Base-by-base conservation (phyloP, 345 rosid genomes). In the Lepidium africanum region DNA sequence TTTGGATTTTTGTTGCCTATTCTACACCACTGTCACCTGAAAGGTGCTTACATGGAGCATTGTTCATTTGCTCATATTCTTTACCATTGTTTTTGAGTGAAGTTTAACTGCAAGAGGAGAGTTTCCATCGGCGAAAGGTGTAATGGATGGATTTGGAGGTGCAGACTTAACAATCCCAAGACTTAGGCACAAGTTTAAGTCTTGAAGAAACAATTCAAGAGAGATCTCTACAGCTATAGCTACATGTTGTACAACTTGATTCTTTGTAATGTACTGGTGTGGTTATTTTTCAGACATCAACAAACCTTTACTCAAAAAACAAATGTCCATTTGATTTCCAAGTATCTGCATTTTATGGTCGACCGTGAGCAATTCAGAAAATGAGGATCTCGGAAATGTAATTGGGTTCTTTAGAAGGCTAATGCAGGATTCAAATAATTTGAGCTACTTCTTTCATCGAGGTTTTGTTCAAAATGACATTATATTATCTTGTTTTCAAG, bases 91-190 rank as follows among this genome's bases (percentile, higher is more conserved):
- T 46, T 53, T 46, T 52, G 13, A 7, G 30, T 45, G 36, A 14
- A 93, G 98, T 75, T 83, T 79, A 70, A 90, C 96, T 32, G 77
- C 96, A 7, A 82, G 98, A 80, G 91, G 90, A 0, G 89, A 90
- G 80, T 90, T 90, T 72, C 92, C 91, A 46, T 81, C 87, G 7
- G 96, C 90, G n/a, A 87, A 74, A 43, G 96, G 94, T 7, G 66
- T 82, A 55, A 47, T 88, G 97, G 97, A 93, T 61, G 97, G 97
- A n/a, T 90, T 93, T 69, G 94, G 98, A 77, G 97, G 88, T 58
- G 87, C 96, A 10, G 96, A 93, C 67, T 61, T 93, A 73, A 84
- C 96, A 4, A 75, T 90, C 73, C 56, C 86, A 46, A 88, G 74
- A 69, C 80, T 90, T 49, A 73, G 45, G 57, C 33, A 73, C 68